Base-by-base conservation (phyloP, 169 alveolate species). In the Miamiensis avidus region DNA sequence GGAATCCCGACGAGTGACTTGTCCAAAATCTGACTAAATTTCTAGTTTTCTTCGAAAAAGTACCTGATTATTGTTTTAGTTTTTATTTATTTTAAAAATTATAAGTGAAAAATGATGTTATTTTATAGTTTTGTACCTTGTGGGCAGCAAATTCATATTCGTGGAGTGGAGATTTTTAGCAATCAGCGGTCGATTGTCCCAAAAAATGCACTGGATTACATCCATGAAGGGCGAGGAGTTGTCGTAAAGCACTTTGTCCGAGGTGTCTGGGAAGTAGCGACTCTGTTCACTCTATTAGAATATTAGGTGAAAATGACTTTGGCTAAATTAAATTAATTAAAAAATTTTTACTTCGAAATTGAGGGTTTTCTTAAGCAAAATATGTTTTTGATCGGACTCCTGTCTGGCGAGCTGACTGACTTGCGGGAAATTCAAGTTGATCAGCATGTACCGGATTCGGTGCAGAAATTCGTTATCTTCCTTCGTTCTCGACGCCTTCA, bases 141-240 rank as follows among this genome's bases (percentile, higher is more conserved):
- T 79, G 15, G 75, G 76, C 29, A 49, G 34, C 65, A 79, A 28
- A 65, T 34, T 64, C 1, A 74, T 1, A 15, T 34, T 65, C 11
- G 84, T 79, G 0, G 84, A 79, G 65, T 79, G 76, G 15, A 79
- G 33, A 79, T 65, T 79, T n/a, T 79, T 34, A 29, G 30, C 76
- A 0, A 79, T 25, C 29, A 49, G 31, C 33, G 82, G 82, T 33
- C 82, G 65, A 1, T 30, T 15, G 31, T 79, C 84, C 84, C 84
- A 79, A 29, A 79, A 79, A 79, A 79, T 65, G 0, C 30, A 34
- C 15, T 74, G 75, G 0, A 79, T 65, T 29, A 79, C 28, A 28
- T 79, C 64, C 84, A 79, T 79, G 25, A 79, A 79, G 64, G 34
- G 76, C 11, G 84, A 79, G 29, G 64, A 34, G 29, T 74, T 79